Conservation (phyloP, 257 asterid species). For the Thymus mandschuricus region DNA sequence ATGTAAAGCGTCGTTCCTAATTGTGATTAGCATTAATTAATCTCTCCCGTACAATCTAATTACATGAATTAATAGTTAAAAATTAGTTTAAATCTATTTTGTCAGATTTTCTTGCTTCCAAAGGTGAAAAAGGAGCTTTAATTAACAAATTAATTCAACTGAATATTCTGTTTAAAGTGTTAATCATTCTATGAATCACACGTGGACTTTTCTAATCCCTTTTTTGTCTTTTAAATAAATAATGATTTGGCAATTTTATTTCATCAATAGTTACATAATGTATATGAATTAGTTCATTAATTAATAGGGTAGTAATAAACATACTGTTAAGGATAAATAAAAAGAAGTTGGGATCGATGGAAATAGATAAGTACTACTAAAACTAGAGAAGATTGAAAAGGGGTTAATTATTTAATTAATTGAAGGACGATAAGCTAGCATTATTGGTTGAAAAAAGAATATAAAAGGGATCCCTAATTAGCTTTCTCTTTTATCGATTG, state of each 20-base stretch:
- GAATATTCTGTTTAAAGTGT: conserved; percentile 32
- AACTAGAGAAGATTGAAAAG: too few relatives aligned
- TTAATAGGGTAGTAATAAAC: too few relatives aligned
- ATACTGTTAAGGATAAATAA: neutral
- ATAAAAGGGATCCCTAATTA: conserved; percentile 54
- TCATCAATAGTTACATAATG: neutral
- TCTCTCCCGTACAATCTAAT: conserved; percentile 23
- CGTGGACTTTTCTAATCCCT: too few relatives aligned
- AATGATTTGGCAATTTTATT: neutral
- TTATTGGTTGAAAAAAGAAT: conserved; percentile 53
- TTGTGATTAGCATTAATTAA: conserved; percentile 24
- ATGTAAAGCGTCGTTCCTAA: conserved; percentile 1
- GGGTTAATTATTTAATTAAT: neutral
- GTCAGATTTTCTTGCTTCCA: conserved; percentile 37
- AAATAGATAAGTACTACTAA: conserved; percentile 30
- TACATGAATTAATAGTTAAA: neutral
- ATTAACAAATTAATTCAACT: conserved; percentile 16
- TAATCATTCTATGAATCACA: neutral
- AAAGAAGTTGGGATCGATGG: neutral
- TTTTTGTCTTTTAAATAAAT: neutral
- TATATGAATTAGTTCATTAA: too few relatives aligned
- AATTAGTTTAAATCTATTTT: neutral
- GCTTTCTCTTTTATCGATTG: conserved; percentile 24
- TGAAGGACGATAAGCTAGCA: conserved; percentile 23
- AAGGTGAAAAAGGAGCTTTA: conserved; percentile 12